These are phyloP conservation scores for Penicillium paxilli DNA, from an alignment of 495 filamentous ascomycete genomes.

Conservation along the genomic window DNA sequence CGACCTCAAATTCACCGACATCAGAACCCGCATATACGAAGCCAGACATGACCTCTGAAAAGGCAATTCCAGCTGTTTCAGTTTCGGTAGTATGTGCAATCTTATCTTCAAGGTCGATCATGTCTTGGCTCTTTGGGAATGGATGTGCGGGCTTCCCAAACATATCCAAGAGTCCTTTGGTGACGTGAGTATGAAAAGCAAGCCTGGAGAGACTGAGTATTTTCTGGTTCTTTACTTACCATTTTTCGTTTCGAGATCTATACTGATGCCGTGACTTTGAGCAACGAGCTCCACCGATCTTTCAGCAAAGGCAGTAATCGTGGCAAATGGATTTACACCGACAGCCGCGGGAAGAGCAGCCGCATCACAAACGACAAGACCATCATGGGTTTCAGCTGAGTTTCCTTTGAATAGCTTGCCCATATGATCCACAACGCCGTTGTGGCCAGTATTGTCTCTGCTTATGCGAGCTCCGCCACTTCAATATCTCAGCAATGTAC, in stretches of 20 bases:
- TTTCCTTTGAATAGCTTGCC: conserved; percentile 60
- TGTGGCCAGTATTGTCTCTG: conserved; percentile 52
- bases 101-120: no score
- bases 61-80: background rate
- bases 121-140: no score
- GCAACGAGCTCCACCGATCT: conserved; percentile 55
- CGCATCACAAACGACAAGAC: conserved; percentile 63
- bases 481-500: conserved; percentile 27
- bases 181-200: background rate
- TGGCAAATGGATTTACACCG: conserved; percentile 67
- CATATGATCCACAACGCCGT: conserved; percentile 63
- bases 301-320: conserved; percentile 67
- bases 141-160: no score
- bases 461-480: conserved; percentile 64
- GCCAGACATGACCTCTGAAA: background rate
- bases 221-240: conserved; percentile 10
- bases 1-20: background rate
- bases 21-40: background rate
- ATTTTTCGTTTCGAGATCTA: conserved; percentile 53
- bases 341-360: conserved; percentile 65
- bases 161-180: conserved; percentile 35
- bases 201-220: background rate
- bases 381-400: conserved; percentile 50
- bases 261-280: conserved; percentile 35
- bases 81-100: background rate